Percentiles rank a stretch among this genome's conserved stretches.
phyloP scores from a whole-genome alignment of 441 rosid species.

The Eutrema salsugineum region DNA sequence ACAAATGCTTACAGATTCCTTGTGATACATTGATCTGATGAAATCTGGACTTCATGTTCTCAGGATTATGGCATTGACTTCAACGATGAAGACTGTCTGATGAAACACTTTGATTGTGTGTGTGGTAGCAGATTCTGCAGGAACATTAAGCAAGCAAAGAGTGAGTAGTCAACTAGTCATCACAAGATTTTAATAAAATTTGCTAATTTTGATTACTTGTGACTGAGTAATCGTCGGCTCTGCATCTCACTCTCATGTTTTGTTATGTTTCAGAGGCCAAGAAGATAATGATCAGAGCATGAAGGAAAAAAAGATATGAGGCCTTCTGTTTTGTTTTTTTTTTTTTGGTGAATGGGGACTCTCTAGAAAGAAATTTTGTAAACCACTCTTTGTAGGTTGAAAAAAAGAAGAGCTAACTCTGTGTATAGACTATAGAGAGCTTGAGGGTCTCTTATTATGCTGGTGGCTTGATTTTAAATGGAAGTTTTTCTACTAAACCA shows the following conservation, averaged over 20 bases:
- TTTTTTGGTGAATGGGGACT: neutral
- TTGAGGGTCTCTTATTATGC: neutral
- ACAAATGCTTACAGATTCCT: neutral
- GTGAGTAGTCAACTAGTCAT: conserved; percentile 40
- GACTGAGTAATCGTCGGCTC: neutral
- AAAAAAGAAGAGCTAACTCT: neutral
- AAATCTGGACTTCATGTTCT: neutral
- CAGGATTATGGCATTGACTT: conserved; percentile 92
- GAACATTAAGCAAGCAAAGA: conserved; percentile 47
- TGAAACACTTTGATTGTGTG: conserved; percentile 49
- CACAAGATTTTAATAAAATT: neutral
- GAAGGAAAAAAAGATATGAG: neutral
- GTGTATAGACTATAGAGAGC: neutral
- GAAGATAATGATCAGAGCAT: neutral
- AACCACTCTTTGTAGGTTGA: neutral
- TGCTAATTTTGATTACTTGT: neutral
- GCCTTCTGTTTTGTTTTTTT: neutral
- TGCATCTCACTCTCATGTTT: neutral
- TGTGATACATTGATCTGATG: conserved; percentile 1
- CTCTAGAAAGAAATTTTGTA: neutral
- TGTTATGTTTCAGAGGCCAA: conserved; percentile 5
- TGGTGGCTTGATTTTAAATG: neutral
- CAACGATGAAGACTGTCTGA: conserved; percentile 50
- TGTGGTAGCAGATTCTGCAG: conserved; percentile 83
- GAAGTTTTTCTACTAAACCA: neutral